phyloP scores from a whole-genome alignment of 768 basidiomycete genomes.

The Mycena chlorophos region DNA sequence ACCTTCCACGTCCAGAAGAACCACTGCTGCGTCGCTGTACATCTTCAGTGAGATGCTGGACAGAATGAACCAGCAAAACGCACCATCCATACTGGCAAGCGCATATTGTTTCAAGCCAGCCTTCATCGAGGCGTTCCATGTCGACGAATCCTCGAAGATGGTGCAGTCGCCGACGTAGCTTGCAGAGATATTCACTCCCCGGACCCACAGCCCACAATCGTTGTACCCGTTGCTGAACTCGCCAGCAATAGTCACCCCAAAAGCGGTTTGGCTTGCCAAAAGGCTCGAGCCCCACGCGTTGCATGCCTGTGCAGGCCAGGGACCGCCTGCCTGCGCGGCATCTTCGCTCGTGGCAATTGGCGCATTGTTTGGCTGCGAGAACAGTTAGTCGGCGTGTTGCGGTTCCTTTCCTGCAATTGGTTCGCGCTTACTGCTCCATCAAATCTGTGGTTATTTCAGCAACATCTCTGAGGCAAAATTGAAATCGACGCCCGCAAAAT shows the following conservation, averaged over 20 bases:
- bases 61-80: too few relatives aligned
- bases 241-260: constrained; percentile 65
- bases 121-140: constrained; percentile 46
- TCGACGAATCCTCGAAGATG: constrained; percentile 45
- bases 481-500: neutral
- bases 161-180: constrained; percentile 40
- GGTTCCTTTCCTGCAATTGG: too few relatives aligned
- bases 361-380: constrained; percentile 28
- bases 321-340: constrained; percentile 29
- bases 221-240: constrained; percentile 66
- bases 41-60: too few relatives aligned
- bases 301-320: constrained; percentile 43
- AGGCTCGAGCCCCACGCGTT: constrained; percentile 47
- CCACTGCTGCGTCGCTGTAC: constrained; percentile 60
- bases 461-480: too few relatives aligned
- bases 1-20: constrained; percentile 87
- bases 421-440: too few relatives aligned
- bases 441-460: too few relatives aligned
- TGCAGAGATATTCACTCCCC: constrained; percentile 32
- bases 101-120: constrained; percentile 47
- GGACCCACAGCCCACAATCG: constrained; percentile 53
- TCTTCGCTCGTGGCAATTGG: constrained; percentile 25
- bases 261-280: constrained; percentile 43
- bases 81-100: constrained; percentile 64
- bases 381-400: too few relatives aligned